Conservation (phyloP, 306 rosid genomes). For the Bauhinia variegata region DNA sequence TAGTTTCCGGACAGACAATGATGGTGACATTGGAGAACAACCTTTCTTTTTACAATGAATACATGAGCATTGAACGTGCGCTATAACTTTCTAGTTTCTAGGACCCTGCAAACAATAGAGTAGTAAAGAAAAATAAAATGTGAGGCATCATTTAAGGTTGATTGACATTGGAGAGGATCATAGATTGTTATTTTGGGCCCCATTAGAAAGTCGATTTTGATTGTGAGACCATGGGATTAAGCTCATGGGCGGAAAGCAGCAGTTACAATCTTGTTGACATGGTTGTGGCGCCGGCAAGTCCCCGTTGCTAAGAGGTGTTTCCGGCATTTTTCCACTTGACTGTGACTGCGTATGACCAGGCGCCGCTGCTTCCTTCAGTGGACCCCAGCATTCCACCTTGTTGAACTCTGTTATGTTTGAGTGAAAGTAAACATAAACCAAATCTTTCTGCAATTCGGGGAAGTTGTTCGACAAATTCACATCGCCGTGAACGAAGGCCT, state of each 20-base stretch:
- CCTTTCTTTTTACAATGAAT: background rate
- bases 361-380: conserved; percentile 61
- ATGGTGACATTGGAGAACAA: background rate
- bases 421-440: conserved; percentile 83
- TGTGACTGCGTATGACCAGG: conserved; percentile 23
- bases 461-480: conserved; percentile 56
- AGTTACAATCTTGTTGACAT: conserved; percentile 57
- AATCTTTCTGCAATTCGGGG: conserved; percentile 71
- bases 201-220: conserved; percentile 29
- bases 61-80: no score
- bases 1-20: no score
- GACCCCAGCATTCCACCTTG: conserved; percentile 91
- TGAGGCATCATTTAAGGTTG: background rate
- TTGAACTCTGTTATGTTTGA: conserved; percentile 78
- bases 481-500: conserved; percentile 83
- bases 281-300: conserved; percentile 55
- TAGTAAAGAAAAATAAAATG: background rate
- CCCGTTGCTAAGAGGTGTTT: conserved; percentile 28
- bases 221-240: conserved; percentile 48
- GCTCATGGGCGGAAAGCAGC: conserved; percentile 73
- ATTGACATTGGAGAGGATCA: no score
- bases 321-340: conserved; percentile 27
- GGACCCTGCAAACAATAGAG: background rate
- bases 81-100: no score
- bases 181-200: conserved; percentile 37